Evolutionary conservation across 164 flowering plant genomes (phyloP), one percentile per base, ranked within the genome.

Genomic region (Chimonanthus salicifolius): DNA sequence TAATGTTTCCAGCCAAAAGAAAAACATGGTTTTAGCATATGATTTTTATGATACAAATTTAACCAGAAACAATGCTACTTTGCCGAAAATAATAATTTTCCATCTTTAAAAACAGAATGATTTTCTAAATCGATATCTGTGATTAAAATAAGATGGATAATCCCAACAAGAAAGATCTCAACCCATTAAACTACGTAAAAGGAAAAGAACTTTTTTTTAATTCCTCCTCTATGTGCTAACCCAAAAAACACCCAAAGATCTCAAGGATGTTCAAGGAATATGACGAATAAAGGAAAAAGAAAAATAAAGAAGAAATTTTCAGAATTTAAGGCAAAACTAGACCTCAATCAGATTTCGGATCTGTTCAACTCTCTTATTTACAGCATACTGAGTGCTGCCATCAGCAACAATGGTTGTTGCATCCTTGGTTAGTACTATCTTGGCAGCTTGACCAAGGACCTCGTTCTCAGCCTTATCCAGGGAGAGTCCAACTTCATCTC

Each of bases 381-480:
- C 97, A 43, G 88, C 98, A 44, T 95, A 97, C 73, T 95, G 94
- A 11, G 98, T 90, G 86, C 96, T 93, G 20, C 99, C 99, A 85
- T 94, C 98, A 78, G 97, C 99, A 65, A 95, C 94, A 78, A 95
- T 89, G 62, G 97, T 95, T 4, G 97, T 92, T 0, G 86, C 33
- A 69, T 93, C 99, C 81, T 95, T 95, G 16, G 94, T 89, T 68
- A 93, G 92, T 45, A 93, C 99, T 10, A 95, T 94, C 84, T 92
- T 93, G 2, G 97, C 91, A 75, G 98, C 98, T 78, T 88, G 84
- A 2, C 99, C 99, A 18, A 95, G 82, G 43, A 93, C 99, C 75
- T 87, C 94, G 69, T 85, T 90, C 10, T 78, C 94, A 75, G 88
- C 97, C 81, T 92, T 90, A 85, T 95, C 99, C 48, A 95, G 74